Evolutionary conservation across 2,329 filamentous ascomycete species (phyloP), one percentile per base, ranked within the genome.

Genomic region (Fusarium luffae): DNA sequence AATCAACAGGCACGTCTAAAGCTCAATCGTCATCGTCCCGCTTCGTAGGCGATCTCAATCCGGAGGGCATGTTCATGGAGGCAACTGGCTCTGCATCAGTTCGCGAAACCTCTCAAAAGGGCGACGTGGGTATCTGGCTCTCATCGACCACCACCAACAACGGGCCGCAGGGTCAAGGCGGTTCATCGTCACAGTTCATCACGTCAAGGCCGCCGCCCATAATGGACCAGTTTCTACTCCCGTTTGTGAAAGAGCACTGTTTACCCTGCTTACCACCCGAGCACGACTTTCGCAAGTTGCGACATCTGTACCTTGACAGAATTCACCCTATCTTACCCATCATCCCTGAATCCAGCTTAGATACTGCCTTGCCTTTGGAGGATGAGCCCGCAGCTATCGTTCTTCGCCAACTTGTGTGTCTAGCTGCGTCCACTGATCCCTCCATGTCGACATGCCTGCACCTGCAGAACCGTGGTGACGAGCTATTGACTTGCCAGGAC

Each of bases 41-140:
- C 9, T 89, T 88, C 57, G 84, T 89, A 40, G 86, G 87, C 19
- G 87, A 89, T 70, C 72, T 88, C 28, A 89, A 88, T 68, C 88
- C 87, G 3, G 87, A 89, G 74, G 85, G 85, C 61, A 85, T 89
- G 74, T 87, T 90, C 59, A 81, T 87, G 69, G 85, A 88, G 68
- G 86, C 85, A 3, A 85, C 85, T 4, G 78, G 78, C 5, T 77
- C 79, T 5, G 73, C 73, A 9, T 77, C 77, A 0, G 56, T 77
- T 21, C 74, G 77, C 7, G 76, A 77, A 13, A 75, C 76, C 1
- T 83, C 85, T 0, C 81, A 84, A 49, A 84, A 84, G 32, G 85
- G 85, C 49, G 86, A 86, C 42, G 81, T 88, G 2, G 87, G 87
- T 9, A 83, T 89, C 19, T 89, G 86, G 85, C 80, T 88, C 16